These are phyloP conservation scores for Mycosarcoma mackinlayi DNA, from an alignment of 1,284 basidiomycete genomes.

Conservation along the genomic window DNA sequence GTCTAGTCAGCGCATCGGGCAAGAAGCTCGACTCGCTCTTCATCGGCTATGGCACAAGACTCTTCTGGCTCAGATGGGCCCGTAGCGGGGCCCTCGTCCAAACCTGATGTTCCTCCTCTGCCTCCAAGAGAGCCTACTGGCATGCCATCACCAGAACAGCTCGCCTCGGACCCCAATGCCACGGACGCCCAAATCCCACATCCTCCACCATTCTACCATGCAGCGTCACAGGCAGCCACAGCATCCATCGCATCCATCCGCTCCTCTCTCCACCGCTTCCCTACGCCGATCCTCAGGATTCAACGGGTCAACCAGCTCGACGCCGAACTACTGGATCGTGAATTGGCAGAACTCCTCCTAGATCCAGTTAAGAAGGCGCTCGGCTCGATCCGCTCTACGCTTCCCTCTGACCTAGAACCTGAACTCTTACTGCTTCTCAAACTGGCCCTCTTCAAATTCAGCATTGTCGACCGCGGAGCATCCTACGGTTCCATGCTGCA, in stretches of 20 bases:
- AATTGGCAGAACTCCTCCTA: constrained; percentile 83
- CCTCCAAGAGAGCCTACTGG: neutral
- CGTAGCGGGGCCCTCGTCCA: constrained; percentile 27
- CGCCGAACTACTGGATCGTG: constrained; percentile 88
- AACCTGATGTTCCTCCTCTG: neutral
- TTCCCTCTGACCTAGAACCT: constrained; percentile 78
- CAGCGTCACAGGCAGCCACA: constrained; percentile 48
- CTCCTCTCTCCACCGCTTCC: constrained; percentile 55
- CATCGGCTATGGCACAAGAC: constrained; percentile 19
- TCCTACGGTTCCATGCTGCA: constrained; percentile 93
- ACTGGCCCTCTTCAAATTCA: constrained; percentile 83
- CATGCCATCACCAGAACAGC: constrained; percentile 27
- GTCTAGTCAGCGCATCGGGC: too few species aligned
- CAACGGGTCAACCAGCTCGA: constrained; percentile 88
- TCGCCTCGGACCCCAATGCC: constrained; percentile 28
- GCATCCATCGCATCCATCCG: constrained; percentile 52
- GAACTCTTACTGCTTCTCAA: constrained; percentile 83
- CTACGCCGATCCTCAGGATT: constrained; percentile 62
- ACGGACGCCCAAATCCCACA: constrained; percentile 38
- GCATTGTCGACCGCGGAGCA: constrained; percentile 81
- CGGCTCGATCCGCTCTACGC: constrained; percentile 72
- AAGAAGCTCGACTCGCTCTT: neutral
- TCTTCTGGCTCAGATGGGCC: constrained; percentile 8
- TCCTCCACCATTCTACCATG: constrained; percentile 55
- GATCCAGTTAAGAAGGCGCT: constrained; percentile 84